A percentile compares a stretch with the other conserved stretches of the same genome.
Evolutionary conservation across 2,329 filamentous ascomycete species (phyloP).

Genomic region (Beauveria asiatica): DNA sequence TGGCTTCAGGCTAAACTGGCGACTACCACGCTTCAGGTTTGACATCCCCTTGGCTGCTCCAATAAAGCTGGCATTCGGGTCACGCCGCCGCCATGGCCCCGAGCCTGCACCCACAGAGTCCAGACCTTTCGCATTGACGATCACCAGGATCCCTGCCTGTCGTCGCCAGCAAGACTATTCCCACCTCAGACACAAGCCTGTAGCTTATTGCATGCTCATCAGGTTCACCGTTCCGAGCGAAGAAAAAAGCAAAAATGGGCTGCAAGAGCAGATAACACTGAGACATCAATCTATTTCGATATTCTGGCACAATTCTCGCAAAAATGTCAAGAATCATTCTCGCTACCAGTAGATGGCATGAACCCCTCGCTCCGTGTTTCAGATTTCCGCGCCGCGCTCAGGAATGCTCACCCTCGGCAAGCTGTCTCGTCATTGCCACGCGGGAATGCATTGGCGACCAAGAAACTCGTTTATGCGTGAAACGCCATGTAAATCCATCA

Average conservation of each 20-base stretch:
- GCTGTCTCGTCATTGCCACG: neutral
- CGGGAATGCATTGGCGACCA: neutral
- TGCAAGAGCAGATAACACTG: neutral
- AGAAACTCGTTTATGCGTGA: neutral
- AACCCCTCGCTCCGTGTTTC: slow-evolving; percentile 9
- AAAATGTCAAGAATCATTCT: neutral
- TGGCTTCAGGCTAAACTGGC: slow-evolving; percentile 2
- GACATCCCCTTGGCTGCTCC: neutral
- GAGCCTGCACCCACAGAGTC: neutral
- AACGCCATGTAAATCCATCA: neutral
- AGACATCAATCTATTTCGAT: neutral
- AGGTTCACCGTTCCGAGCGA: neutral
- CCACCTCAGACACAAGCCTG: neutral
- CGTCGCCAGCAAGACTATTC: neutral
- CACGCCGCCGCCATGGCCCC: neutral
- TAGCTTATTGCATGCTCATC: neutral
- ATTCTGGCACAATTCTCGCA: neutral
- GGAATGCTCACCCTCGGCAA: neutral
- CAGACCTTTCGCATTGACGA: slow-evolving; percentile 8
- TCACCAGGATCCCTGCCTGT: neutral
- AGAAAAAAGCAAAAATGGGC: neutral
- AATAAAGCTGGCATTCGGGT: neutral
- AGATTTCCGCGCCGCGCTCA: neutral
- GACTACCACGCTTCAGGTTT: slow-evolving; percentile 2
- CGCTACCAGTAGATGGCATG: neutral